Evolutionary conservation across 768 basidiomycete species (phyloP).

Genomic region (Leucosporidium yakuticum): DNA sequence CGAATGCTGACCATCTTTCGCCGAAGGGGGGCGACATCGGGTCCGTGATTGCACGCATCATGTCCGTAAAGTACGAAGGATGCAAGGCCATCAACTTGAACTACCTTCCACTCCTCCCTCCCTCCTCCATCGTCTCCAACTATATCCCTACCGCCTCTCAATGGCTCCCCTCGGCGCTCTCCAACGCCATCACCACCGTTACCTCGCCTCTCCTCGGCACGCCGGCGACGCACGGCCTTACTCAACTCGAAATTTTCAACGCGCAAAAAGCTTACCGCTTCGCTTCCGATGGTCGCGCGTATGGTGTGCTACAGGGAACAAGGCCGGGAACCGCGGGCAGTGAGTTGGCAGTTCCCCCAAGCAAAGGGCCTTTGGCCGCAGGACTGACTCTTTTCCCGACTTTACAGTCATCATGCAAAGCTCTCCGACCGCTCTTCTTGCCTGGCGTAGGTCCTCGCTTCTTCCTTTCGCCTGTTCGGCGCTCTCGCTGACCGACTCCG

Average conservation of each 20-base stretch:
- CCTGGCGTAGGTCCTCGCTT: slow-evolving; percentile 22
- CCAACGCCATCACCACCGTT: not conserved
- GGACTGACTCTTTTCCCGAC: not conserved
- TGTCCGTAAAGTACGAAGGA: slow-evolving; percentile 6
- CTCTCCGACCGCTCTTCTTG: slow-evolving; percentile 34
- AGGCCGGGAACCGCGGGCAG: slow-evolving; percentile 5
- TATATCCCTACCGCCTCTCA: not conserved
- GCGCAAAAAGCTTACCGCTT: slow-evolving; percentile 11
- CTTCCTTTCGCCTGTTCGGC: not conserved
- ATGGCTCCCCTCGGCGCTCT: slow-evolving; percentile 8
- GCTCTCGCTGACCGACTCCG: not conserved
- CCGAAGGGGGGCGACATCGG: slow-evolving; percentile 28
- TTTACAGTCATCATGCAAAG: slow-evolving; percentile 9
- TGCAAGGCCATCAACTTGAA: slow-evolving; percentile 29
- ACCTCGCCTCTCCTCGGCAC: not conserved
- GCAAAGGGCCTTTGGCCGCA: too few species aligned
- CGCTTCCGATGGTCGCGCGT: slow-evolving; percentile 20
- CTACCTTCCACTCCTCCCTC: slow-evolving; percentile 8
- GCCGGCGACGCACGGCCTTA: not conserved
- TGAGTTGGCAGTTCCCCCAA: too few species aligned
- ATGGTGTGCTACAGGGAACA: slow-evolving; percentile 23
- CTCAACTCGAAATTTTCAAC: slow-evolving; percentile 11
- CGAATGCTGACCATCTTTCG: not conserved
- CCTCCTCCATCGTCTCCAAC: too few species aligned
- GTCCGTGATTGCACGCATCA: slow-evolving; percentile 17